Conservation (phyloP, 495 filamentous ascomycete genomes). For the Talaromyces wortmannii region DNA sequence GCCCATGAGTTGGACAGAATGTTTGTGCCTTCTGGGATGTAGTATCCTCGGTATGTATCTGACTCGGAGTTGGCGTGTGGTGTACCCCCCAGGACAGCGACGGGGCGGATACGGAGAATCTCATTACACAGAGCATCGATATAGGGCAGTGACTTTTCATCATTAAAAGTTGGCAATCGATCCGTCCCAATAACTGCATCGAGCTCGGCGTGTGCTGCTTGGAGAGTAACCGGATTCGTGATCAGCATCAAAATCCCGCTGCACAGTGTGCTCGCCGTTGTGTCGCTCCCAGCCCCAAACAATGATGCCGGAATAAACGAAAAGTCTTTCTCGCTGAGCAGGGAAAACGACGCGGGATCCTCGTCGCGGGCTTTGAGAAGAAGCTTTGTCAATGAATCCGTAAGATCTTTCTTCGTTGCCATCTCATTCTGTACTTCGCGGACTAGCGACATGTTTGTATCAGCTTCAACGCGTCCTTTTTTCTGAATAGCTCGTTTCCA, state of each 20-base stretch:
- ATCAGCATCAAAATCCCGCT: conserved; percentile 53
- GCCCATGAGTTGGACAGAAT: conserved; percentile 38
- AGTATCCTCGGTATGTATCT: conserved; percentile 42
- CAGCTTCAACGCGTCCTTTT: conserved; percentile 9
- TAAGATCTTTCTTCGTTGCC: conserved; percentile 4
- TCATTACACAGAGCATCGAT: conserved; percentile 26
- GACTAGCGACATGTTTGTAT: conserved; percentile 8
- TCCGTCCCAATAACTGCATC: conserved; percentile 10
- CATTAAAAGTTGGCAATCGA: conserved; percentile 11
- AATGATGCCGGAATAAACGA: conserved; percentile 37
- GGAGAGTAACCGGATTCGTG: conserved; percentile 31
- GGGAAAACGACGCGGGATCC: conserved; percentile 23
- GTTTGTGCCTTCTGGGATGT: conserved; percentile 36
- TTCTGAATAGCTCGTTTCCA: conserved; percentile 20
- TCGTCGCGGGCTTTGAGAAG: conserved; percentile 26
- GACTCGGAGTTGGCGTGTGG: conserved; percentile 46
- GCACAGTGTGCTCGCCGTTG: conserved; percentile 53
- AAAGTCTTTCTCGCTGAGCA: conserved; percentile 28
- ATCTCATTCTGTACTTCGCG: conserved; percentile 6
- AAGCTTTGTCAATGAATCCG: conserved; percentile 21
- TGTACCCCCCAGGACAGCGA: conserved; percentile 33
- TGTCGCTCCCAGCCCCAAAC: conserved; percentile 59
- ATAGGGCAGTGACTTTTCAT: conserved; percentile 20
- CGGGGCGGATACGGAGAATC: conserved; percentile 25
- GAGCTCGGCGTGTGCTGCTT: conserved; percentile 43